phyloP scores from a whole-genome alignment of 176 grass and related monocot species.

The Aegilops bicornis region DNA sequence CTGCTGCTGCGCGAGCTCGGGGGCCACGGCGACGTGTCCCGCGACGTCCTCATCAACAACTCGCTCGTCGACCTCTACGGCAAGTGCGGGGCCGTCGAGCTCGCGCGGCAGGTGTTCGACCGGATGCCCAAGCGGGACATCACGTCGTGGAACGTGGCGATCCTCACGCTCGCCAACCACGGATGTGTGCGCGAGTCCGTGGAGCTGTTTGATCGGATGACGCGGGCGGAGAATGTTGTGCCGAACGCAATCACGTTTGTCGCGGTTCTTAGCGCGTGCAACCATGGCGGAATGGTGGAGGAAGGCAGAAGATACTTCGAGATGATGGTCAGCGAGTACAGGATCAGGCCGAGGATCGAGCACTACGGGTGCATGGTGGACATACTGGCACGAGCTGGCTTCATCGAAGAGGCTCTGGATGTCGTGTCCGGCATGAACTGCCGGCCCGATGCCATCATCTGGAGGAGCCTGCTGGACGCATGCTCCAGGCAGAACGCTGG shows the following conservation, averaged over 20 bases:
- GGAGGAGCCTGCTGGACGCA: constrained; percentile 74
- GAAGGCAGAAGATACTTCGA: constrained; percentile 62
- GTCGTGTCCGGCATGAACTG: constrained; percentile 61
- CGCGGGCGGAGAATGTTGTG: background rate
- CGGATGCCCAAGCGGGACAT: constrained; percentile 63
- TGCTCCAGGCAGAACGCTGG: constrained; percentile 62
- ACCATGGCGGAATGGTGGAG: constrained; percentile 62
- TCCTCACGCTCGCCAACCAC: constrained; percentile 73
- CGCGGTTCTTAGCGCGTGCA: constrained; percentile 68
- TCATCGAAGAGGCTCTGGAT: constrained; percentile 70
- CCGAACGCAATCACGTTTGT: constrained; percentile 82
- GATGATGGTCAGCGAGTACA: constrained; percentile 42
- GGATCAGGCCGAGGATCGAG: constrained; percentile 66
- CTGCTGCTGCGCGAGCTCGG: constrained; percentile 59
- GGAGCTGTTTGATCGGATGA: constrained; percentile 57
- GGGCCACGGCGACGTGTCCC: constrained; percentile 27
- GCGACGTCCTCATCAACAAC: constrained; percentile 82
- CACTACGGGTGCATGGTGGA: constrained; percentile 92
- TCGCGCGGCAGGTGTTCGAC: constrained; percentile 75
- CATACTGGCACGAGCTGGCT: constrained; percentile 73
- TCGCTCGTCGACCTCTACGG: constrained; percentile 74
- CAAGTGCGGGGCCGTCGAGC: constrained; percentile 63
- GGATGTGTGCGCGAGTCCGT: constrained; percentile 49
- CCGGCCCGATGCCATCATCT: constrained; percentile 75
- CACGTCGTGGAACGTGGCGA: constrained; percentile 82